A percentile compares a stretch with the other conserved stretches of the same genome.
phyloP scores from a whole-genome alignment of 148 eudicot genomes.

The Chenopodium formosanum region DNA sequence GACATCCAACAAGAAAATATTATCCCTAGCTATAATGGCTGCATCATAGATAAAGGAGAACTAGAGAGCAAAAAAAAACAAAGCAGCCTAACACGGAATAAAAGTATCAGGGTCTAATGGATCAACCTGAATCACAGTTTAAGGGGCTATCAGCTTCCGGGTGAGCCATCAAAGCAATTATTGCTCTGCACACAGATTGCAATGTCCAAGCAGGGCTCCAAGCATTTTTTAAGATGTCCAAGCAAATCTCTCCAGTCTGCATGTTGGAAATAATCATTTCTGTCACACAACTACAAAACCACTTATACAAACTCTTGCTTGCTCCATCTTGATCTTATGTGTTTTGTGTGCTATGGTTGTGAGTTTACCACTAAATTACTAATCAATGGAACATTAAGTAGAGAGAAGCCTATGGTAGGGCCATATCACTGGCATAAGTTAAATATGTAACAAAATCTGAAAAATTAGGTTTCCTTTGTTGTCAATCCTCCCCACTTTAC shows the following conservation, averaged over 20 bases:
- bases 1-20: not conserved
- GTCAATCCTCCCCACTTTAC: not conserved
- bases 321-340: not conserved
- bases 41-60: not conserved
- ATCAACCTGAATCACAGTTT: conserved; percentile 53
- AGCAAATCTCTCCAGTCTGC: conserved; percentile 98
- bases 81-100: not conserved
- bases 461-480: not conserved
- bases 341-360: not conserved
- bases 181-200: conserved; percentile 94
- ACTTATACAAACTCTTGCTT: not conserved
- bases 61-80: not conserved
- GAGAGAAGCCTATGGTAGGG: not conserved
- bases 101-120: not conserved
- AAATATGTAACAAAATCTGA: not conserved
- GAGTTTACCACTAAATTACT: not conserved
- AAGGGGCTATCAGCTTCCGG: conserved; percentile 74
- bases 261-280: conserved; percentile 14
- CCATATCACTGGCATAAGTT: not conserved
- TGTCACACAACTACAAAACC: not conserved
- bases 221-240: conserved; percentile 95
- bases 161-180: conserved; percentile 98
- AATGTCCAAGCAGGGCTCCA: conserved; percentile 99
- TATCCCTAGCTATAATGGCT: not conserved
- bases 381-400: not conserved